Evolutionary conservation across 164 flowering plant species (phyloP).

Genomic region (Sedum album): DNA sequence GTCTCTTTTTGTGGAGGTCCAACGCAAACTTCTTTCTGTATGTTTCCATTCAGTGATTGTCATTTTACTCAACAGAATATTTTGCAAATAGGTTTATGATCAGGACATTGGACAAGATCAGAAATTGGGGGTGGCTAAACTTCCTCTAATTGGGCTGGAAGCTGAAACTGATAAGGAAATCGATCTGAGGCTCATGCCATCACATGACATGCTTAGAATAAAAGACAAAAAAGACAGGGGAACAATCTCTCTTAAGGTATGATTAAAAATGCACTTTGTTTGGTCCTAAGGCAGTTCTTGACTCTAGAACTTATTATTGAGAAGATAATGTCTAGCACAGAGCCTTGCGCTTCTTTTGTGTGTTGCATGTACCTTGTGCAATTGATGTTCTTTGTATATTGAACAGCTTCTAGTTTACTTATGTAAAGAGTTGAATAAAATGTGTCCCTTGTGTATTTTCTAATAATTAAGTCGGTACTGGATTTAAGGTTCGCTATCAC

Average conservation of each 20-base stretch:
- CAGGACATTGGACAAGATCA: slow-evolving; percentile 88
- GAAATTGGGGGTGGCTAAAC: slow-evolving; percentile 68
- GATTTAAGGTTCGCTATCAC: slow-evolving; percentile 54
- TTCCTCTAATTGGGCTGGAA: slow-evolving; percentile 53
- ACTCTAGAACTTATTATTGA: too few species aligned
- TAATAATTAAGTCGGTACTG: neutral
- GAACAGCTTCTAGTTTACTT: neutral
- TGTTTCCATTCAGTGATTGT: neutral
- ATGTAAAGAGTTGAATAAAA: neutral
- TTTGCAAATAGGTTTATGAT: slow-evolving; percentile 62
- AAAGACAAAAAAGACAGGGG: slow-evolving; percentile 96
- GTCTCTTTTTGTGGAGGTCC: slow-evolving; percentile 72
- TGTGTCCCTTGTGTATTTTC: neutral
- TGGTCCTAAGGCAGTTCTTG: neutral
- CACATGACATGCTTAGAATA: slow-evolving; percentile 79
- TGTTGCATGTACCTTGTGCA: too few species aligned
- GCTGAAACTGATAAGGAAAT: slow-evolving; percentile 52
- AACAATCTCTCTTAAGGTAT: slow-evolving; percentile 66
- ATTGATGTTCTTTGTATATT: too few species aligned
- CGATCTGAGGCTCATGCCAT: slow-evolving; percentile 57
- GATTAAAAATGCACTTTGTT: neutral
- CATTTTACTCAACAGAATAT: neutral
- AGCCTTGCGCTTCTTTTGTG: too few species aligned
- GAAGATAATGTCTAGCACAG: too few species aligned
- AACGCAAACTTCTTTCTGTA: neutral